A percentile compares a stretch with the other conserved stretches of the same genome.
These are phyloP conservation scores for Syzygium grande DNA, from an alignment of 345 rosid genomes.

Conservation along the genomic window DNA sequence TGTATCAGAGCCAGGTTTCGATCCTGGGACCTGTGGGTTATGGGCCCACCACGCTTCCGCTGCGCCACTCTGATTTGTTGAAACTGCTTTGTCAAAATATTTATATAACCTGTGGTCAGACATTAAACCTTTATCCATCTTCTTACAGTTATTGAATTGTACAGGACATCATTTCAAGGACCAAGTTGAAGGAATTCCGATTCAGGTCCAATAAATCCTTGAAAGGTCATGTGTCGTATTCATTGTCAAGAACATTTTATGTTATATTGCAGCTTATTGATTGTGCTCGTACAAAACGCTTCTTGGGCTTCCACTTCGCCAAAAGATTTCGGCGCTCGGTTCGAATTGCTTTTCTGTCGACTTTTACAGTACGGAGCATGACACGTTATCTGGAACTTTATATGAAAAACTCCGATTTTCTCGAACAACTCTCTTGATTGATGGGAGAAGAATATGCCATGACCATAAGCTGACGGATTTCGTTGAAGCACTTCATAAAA, in stretches of 20 bases:
- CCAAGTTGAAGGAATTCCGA: neutral
- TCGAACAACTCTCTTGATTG: neutral
- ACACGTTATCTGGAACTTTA: neutral
- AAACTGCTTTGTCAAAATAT: neutral
- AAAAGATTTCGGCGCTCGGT: neutral
- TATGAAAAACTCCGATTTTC: neutral
- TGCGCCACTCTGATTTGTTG: constrained; percentile 70
- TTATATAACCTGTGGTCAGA: no score
- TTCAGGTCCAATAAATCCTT: neutral
- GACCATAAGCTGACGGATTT: neutral
- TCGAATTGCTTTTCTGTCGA: neutral
- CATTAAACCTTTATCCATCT: no score
- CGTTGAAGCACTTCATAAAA: neutral
- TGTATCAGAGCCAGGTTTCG: constrained; percentile 58
- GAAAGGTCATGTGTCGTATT: neutral
- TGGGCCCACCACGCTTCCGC: constrained; percentile 88
- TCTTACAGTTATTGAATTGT: no score
- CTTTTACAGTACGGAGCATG: neutral
- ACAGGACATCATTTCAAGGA: neutral
- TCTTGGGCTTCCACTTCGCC: neutral
- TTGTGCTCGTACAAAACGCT: neutral
- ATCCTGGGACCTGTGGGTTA: constrained; percentile 77
- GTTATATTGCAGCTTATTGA: neutral
- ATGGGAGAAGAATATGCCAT: neutral
- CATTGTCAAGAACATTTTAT: neutral